Base-by-base conservation (phyloP, 2,329 filamentous ascomycete genomes). In the Talaromyces sp. region DNA sequence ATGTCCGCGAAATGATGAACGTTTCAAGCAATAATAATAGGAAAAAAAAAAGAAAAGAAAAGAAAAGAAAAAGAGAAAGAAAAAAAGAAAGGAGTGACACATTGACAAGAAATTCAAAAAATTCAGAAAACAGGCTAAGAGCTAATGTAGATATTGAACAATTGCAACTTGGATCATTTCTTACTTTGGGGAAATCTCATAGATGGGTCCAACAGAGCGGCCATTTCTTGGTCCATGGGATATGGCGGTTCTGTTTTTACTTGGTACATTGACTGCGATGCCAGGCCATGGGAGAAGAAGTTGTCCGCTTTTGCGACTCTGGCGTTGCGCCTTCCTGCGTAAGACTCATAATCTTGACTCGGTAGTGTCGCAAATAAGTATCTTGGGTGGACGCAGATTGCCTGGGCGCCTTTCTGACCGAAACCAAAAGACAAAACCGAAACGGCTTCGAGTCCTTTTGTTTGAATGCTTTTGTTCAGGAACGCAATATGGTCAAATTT, bases 381-480 rank as follows among this genome's bases (percentile, higher is more conserved):
- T 79, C 90, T 93, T 73, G 95, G 92, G 76, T 99, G 93, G 58
- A 99, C 89, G 82, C 93, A 95, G 71, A 99, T 95, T 47, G 90
- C 93, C 78, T 99, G 95, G 28, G 95, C 91, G 72, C 95, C 95
- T 86, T 98, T 99, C 79, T 99, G 95, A 68, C 95, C 95, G 82
- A 99, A 99, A 78, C 95, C 95, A 77, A 99, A 99, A 0, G 95
- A 99, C 9, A 95, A 99, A 65, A 99, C 91, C 1, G 92, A 96
- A 84, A 98, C 98, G 13, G 95, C 95, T 81, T 98, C 98, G 82
- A 99, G 84, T 65, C 95, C 95, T 71, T 98, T 95, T 9, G 95
- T 98, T 81, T 99, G 95, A 69, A 99, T 93, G 76, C 87, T 90
- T 70, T 90, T 90, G 79, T 90, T 96, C 54, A 95, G 95, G 79